Evolutionary conservation across 108 stramenopile genomes (phyloP).

Genomic region (Pseudonitzschia pungens): DNA sequence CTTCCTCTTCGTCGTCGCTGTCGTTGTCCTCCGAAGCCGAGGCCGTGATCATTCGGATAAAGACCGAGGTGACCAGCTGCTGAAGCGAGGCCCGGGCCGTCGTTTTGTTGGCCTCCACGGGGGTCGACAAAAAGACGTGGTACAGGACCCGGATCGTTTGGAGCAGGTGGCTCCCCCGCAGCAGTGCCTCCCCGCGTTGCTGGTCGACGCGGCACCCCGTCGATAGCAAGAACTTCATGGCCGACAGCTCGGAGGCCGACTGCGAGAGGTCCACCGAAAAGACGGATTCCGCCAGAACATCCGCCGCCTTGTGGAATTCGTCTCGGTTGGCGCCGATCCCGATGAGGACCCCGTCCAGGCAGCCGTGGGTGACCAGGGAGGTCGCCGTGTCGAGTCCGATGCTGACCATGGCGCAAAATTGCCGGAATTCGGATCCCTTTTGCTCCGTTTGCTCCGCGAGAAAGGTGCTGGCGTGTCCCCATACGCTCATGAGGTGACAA

Average conservation of each 20-base stretch:
- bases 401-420: slow-evolving; percentile 51
- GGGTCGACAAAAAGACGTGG: slow-evolving; percentile 90
- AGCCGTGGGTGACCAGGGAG: slow-evolving; percentile 73
- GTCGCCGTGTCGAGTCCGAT: slow-evolving; percentile 59
- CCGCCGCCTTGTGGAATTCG: slow-evolving; percentile 43
- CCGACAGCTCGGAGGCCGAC: slow-evolving; percentile 62
- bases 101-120: slow-evolving; percentile 82
- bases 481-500: slow-evolving; percentile 51
- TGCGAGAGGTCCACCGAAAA: slow-evolving; percentile 60
- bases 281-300: slow-evolving; percentile 62
- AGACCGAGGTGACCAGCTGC: slow-evolving; percentile 90
- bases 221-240: slow-evolving; percentile 77
- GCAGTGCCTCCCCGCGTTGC: slow-evolving; percentile 38
- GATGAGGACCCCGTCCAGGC: slow-evolving; percentile 70
- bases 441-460: slow-evolving; percentile 34
- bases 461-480: slow-evolving; percentile 58
- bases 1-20: background rate
- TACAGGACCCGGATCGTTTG: slow-evolving; percentile 91
- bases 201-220: slow-evolving; percentile 57
- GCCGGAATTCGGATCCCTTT: slow-evolving; percentile 15
- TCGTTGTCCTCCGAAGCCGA: background rate
- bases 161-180: slow-evolving; percentile 86
- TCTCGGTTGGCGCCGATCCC: slow-evolving; percentile 24
- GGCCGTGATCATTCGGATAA: slow-evolving; percentile 88
- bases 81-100: slow-evolving; percentile 95